phyloP scores from a whole-genome alignment of 768 basidiomycete genomes.

The Rubroboletus pulcherrimus region DNA sequence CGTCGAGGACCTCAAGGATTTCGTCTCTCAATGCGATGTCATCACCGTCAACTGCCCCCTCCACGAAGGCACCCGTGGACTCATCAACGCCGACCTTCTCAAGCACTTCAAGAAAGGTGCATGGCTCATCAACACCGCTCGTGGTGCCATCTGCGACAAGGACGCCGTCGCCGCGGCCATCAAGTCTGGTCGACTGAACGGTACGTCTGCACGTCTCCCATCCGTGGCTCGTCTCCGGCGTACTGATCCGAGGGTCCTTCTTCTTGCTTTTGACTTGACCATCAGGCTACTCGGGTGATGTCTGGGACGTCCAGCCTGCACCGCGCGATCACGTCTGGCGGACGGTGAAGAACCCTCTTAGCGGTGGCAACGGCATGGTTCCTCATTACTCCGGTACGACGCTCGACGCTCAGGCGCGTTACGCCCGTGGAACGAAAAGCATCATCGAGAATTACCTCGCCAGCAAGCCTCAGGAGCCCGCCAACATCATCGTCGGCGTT shows the following conservation, averaged over 20 bases:
- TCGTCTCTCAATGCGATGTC: conserved; percentile 63
- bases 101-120: conserved; percentile 89
- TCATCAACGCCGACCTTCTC: conserved; percentile 79
- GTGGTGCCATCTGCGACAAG: conserved; percentile 87
- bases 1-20: conserved; percentile 71
- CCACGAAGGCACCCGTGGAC: conserved; percentile 77
- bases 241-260: not conserved
- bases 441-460: conserved; percentile 72
- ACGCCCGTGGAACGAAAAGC: conserved; percentile 66
- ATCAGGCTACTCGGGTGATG: conserved; percentile 48
- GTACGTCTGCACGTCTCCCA: conserved; percentile 22
- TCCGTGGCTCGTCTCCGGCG: not conserved
- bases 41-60: conserved; percentile 87
- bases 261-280: not conserved
- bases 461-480: conserved; percentile 64
- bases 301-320: conserved; percentile 87
- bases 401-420: conserved; percentile 84
- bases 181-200: conserved; percentile 69
- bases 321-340: conserved; percentile 86
- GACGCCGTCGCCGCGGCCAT: conserved; percentile 77
- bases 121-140: conserved; percentile 91
- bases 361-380: conserved; percentile 88
- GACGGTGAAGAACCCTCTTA: conserved; percentile 72
- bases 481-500: conserved; percentile 76
- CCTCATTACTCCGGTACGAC: conserved; percentile 88